Base-by-base conservation (phyloP, 805 yeast species). In the Myxozyma sirexii region DNA sequence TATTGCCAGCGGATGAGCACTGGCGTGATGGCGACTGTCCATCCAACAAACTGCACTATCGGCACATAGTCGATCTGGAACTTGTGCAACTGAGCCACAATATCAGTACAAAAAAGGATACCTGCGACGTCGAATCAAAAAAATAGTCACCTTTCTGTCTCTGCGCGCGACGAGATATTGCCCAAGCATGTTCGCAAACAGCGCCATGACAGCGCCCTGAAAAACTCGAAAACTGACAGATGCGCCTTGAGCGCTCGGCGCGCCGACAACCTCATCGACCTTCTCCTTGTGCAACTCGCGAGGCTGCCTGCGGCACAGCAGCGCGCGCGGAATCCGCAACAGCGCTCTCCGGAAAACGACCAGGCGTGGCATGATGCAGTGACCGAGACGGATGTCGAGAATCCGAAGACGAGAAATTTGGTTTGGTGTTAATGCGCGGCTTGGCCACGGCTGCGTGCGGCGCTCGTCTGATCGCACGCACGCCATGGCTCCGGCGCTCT, bases 1-100 rank as follows among this genome's bases (percentile, higher is more conserved):
- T 47, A 42, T 19, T 55, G 59, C 59, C 59, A 55, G n/a, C 29
- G 24, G 4, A 45, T 27, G 35, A 53, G 41, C 33, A 62, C 24
- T 49, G 57, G 29, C 31, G 65, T 49, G 56, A 56, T 37, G 43
- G 56, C 42, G 42, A 54, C 35, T 26, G 53, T 53, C 59, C 59
- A 68, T 66, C 1, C 71, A 72, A 17, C 70, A 67, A 49, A 68
- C 69, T 68, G 74, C 72, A 17, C 71, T 73, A 74, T 64, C 67
- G 54, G 45, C 31, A 26, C 35, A 24, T 21, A n/a, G 17, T 55
- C 49, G 33, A 48, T 17, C 21, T 47, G 58, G 65, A 69, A 52
- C 2, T 50, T 39, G 35, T 50, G 17, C n/a, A 50, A 35, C 54
- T 50, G 17, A 35, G 12, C 4, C 27, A 19, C 8, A 26, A 45